Percentiles rank a stretch among this genome's conserved stretches.
phyloP scores from a whole-genome alignment of 2,329 filamentous ascomycete species.

The Zymoseptoria passerinii region DNA sequence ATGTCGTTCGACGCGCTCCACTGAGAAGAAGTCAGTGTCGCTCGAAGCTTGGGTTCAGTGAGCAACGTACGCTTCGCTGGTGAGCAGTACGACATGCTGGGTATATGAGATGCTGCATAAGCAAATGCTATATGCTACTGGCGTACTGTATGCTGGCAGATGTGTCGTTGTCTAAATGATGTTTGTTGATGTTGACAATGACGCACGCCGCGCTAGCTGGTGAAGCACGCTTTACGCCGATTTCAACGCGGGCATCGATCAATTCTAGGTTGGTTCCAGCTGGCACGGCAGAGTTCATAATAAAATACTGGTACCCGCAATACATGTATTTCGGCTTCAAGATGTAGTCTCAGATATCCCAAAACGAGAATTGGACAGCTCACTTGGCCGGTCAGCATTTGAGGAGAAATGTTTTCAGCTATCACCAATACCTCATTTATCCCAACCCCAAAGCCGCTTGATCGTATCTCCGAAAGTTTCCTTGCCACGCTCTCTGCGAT shows the following conservation, averaged over 20 bases:
- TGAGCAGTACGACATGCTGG: slow-evolving; percentile 22
- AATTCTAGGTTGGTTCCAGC: too few species aligned
- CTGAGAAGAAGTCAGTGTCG: slow-evolving; percentile 10
- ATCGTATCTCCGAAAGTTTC: slow-evolving; percentile 38
- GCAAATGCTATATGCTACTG: slow-evolving; percentile 1
- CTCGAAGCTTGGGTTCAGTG: neutral
- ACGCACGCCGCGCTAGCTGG: too few species aligned
- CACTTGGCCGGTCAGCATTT: neutral
- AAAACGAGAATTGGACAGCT: neutral
- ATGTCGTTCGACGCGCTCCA: slow-evolving; percentile 26
- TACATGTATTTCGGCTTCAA: too few species aligned
- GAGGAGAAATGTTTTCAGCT: neutral
- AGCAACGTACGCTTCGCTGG: slow-evolving; percentile 16
- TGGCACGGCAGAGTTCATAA: too few species aligned
- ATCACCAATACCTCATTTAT: slow-evolving; percentile 5
- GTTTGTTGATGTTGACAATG: neutral
- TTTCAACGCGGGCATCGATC: too few species aligned
- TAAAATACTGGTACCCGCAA: too few species aligned
- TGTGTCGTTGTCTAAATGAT: neutral
- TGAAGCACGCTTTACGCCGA: too few species aligned
- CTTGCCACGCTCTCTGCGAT: slow-evolving; percentile 48
- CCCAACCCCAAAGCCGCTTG: slow-evolving; percentile 28
- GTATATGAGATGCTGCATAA: slow-evolving; percentile 5
- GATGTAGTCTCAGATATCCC: neutral
- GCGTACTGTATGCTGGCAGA: neutral